phyloP scores from a whole-genome alignment of 345 rosid species.

The Brassica cretica region DNA sequence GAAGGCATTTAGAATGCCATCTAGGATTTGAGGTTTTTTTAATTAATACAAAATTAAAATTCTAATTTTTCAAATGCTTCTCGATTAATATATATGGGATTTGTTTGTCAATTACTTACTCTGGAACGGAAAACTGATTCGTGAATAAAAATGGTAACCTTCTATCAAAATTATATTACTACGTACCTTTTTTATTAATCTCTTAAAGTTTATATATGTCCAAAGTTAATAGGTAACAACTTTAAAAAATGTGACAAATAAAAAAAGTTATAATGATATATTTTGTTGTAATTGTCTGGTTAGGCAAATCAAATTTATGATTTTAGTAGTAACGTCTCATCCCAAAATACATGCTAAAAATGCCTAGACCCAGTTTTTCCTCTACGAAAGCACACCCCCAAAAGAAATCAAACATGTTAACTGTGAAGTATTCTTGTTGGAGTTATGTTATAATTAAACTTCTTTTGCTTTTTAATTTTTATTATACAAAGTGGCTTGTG shows the following conservation, averaged over 20 bases:
- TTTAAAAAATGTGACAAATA: not conserved
- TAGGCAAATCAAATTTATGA: not conserved
- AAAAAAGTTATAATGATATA: not conserved
- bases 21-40: too few relatives aligned
- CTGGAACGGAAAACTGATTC: not conserved
- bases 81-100: too few relatives aligned
- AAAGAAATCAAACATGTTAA: slow-evolving; percentile 23
- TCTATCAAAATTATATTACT: not conserved
- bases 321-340: slow-evolving; percentile 24
- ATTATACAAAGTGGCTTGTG: not conserved
- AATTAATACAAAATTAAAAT: too few relatives aligned
- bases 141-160: not conserved
- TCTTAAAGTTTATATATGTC: not conserved
- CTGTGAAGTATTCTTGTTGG: not conserved
- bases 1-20: too few relatives aligned
- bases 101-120: not conserved
- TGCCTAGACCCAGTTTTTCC: slow-evolving; percentile 5
- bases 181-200: not conserved
- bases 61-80: too few relatives aligned
- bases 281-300: not conserved
- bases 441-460: not conserved
- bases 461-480: not conserved
- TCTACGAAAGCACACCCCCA: slow-evolving; percentile 28
- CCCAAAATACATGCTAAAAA: slow-evolving; percentile 14
- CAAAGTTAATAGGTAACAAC: not conserved